A percentile compares a stretch with the other conserved stretches of the same genome.
Conservation (phyloP, 257 asterid species). For the Asclepias syriaca region DNA sequence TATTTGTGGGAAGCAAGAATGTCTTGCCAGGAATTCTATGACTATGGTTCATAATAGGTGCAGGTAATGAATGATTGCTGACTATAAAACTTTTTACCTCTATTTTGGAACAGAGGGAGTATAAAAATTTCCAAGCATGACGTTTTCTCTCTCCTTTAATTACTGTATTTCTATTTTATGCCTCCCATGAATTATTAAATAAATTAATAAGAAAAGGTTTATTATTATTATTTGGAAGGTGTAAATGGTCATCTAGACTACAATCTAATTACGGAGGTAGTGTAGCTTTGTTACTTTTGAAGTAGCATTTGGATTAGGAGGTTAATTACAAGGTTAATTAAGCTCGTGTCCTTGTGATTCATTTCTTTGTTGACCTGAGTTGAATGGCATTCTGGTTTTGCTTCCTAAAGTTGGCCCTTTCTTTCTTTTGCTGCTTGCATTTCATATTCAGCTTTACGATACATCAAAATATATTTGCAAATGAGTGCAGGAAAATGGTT, state of each 20-base stretch:
- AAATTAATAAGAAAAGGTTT: too few relatives aligned
- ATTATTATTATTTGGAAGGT: too few relatives aligned
- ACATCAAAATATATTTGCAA: background rate
- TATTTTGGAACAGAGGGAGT: too few relatives aligned
- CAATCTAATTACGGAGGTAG: background rate
- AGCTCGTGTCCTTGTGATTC: background rate
- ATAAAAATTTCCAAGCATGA: too few relatives aligned
- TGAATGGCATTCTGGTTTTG: background rate
- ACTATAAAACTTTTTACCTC: too few relatives aligned
- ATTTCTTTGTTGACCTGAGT: background rate
- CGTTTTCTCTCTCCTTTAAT: too few relatives aligned
- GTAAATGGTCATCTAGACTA: too few relatives aligned
- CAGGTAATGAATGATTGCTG: constrained; percentile 48
- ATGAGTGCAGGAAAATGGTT: background rate
- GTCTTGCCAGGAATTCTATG: constrained; percentile 84
- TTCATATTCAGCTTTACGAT: background rate
- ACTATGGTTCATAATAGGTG: constrained; percentile 92
- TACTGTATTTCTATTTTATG: too few relatives aligned
- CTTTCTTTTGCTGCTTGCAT: background rate
- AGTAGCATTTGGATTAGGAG: background rate
- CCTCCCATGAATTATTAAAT: too few relatives aligned
- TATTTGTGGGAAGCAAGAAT: constrained; percentile 75
- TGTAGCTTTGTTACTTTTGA: background rate
- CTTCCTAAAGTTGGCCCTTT: background rate
- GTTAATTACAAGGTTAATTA: background rate